A percentile compares a stretch with the other conserved stretches of the same genome.
phyloP scores from a whole-genome alignment of 176 grass and related monocot species.

The Saccharum spontaneum region DNA sequence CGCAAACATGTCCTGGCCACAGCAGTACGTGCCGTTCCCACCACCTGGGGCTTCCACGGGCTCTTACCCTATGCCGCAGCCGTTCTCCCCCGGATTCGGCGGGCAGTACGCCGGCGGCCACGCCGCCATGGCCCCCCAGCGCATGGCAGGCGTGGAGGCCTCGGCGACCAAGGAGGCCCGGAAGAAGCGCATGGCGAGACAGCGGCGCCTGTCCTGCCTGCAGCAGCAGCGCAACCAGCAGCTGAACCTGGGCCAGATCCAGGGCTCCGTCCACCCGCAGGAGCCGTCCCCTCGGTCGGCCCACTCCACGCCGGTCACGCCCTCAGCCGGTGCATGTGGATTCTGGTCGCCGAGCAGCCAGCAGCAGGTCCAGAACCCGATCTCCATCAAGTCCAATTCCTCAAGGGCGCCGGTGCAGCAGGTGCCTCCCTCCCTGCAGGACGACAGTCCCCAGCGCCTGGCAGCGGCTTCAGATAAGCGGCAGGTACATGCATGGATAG shows the following conservation, averaged over 20 bases:
- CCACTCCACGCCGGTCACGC: conserved; percentile 48
- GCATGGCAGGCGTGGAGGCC: conserved; percentile 32
- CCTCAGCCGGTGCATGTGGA: conserved; percentile 27
- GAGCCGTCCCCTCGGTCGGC: conserved; percentile 29
- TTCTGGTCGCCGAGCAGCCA: conserved; percentile 34
- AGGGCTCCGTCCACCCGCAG: not conserved
- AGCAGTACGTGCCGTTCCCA: conserved; percentile 44
- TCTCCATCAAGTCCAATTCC: conserved; percentile 24
- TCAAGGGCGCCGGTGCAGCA: conserved; percentile 25
- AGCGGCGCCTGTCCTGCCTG: conserved; percentile 65
- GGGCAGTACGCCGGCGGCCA: conserved; percentile 32
- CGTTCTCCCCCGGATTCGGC: conserved; percentile 39
- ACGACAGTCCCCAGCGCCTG: conserved; percentile 22
- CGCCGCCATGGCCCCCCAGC: conserved; percentile 27
- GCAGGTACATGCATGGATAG: conserved; percentile 59
- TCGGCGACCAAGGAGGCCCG: conserved; percentile 80
- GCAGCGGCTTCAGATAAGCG: conserved; percentile 43
- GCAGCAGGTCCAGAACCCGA: conserved; percentile 31
- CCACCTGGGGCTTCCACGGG: not conserved
- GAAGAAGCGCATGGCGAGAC: conserved; percentile 94
- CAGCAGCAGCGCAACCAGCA: conserved; percentile 64
- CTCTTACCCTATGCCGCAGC: conserved; percentile 40
- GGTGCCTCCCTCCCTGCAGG: conserved; percentile 23
- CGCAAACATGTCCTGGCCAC: conserved; percentile 50
- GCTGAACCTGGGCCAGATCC: conserved; percentile 45